Evolutionary conservation across 768 basidiomycete genomes (phyloP).

Genomic region (Boletus fagicola): DNA sequence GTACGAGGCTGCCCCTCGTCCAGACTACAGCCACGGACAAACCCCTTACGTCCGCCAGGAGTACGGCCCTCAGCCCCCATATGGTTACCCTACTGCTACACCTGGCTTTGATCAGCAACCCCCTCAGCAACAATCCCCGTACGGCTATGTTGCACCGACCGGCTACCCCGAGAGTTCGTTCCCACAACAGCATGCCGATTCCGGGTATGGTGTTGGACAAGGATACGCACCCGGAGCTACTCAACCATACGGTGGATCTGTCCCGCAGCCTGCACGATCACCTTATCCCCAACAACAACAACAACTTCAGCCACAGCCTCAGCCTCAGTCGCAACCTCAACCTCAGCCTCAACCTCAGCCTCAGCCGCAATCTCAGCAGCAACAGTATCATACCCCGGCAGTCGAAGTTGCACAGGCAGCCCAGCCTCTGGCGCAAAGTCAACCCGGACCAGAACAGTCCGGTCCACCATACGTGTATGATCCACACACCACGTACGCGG

Average conservation of each 20-base stretch:
- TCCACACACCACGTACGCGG: conserved; percentile 64
- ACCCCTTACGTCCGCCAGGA: conserved; percentile 31
- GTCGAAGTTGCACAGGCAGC: conserved; percentile 7
- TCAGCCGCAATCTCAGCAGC: conserved; percentile 30
- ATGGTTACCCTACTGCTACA: conserved; percentile 42
- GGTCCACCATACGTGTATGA: conserved; percentile 59
- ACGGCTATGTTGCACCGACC: conserved; percentile 23
- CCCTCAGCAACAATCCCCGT: conserved; percentile 34
- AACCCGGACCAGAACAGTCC: conserved; percentile 21
- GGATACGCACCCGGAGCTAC: conserved; percentile 18
- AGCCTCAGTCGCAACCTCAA: conserved; percentile 1
- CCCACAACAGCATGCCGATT: conserved; percentile 29
- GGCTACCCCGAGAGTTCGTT: conserved; percentile 27
- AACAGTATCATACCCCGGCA: conserved; percentile 14
- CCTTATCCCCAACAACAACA: conserved; percentile 34
- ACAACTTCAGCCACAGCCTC: conserved; percentile 31
- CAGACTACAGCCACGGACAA: conserved; percentile 29
- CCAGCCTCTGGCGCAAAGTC: conserved; percentile 16
- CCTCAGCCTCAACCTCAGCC: conserved; percentile 24
- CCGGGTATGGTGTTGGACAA: conserved; percentile 23
- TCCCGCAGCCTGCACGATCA: conserved; percentile 30
- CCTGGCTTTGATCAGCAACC: conserved; percentile 43
- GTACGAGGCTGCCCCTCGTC: conserved; percentile 45
- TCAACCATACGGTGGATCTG: conserved; percentile 24
- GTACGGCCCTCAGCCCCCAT: conserved; percentile 40